Evolutionary conservation across 768 basidiomycete species (phyloP).

Genomic region (Leccinum aurantiacum): DNA sequence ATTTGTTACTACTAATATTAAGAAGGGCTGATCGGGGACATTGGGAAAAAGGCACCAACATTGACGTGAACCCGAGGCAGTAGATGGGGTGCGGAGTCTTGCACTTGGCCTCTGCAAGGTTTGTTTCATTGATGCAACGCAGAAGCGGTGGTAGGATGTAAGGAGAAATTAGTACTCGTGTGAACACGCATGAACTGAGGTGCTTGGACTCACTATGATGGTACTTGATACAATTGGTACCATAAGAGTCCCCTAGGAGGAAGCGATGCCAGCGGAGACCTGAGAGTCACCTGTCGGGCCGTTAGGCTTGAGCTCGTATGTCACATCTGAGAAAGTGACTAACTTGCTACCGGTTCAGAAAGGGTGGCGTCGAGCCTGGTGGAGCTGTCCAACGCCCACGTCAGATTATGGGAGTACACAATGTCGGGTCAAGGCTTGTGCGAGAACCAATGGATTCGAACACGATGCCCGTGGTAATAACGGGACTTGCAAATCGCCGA

Average conservation of each 20-base stretch:
- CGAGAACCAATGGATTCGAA: not conserved
- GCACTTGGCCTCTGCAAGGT: not conserved
- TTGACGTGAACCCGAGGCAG: not conserved
- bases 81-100: not conserved
- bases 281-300: not conserved
- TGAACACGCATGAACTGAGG: not conserved
- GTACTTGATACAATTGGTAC: not conserved
- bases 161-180: not conserved
- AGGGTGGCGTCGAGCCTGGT: not conserved
- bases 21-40: conserved; percentile 1
- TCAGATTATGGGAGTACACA: not conserved
- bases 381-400: not conserved
- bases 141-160: not conserved
- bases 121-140: not conserved
- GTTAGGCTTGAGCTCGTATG: not conserved
- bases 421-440: conserved; percentile 1
- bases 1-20: conserved; percentile 3
- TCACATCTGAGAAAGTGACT: conserved; percentile 2
- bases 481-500: conserved; percentile 24
- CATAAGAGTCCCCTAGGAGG: not conserved
- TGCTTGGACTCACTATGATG: conserved; percentile 10
- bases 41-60: conserved; percentile 6
- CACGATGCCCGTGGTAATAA: conserved; percentile 13
- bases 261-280: not conserved
- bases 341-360: conserved; percentile 12